These are phyloP conservation scores for Lipomyces mesembrius DNA, from an alignment of 805 yeast species.

Conservation along the genomic window DNA sequence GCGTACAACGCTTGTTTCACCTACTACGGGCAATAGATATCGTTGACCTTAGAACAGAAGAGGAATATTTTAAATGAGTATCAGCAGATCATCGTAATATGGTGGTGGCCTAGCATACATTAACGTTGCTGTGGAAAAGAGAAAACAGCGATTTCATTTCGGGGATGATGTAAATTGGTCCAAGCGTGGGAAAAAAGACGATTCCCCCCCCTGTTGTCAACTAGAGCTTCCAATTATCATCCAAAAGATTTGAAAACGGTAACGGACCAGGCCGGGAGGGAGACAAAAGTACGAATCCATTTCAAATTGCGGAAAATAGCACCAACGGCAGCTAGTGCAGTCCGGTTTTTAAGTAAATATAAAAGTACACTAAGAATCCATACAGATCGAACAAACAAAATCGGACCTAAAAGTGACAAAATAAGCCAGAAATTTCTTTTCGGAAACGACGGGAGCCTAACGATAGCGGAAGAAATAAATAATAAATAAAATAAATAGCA, in stretches of 20 bases:
- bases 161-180: not conserved
- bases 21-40: too few relatives aligned
- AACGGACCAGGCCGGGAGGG: not conserved
- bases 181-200: not conserved
- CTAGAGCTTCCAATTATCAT: not conserved
- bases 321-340: not conserved
- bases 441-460: not conserved
- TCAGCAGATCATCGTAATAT: too few relatives aligned
- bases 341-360: not conserved
- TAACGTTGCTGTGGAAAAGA: too few relatives aligned
- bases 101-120: too few relatives aligned
- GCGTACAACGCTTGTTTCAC: too few relatives aligned
- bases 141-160: too few relatives aligned
- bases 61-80: too few relatives aligned
- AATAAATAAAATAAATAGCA: too few relatives aligned
- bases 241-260: not conserved
- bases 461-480: not conserved
- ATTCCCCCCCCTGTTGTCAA: not conserved
- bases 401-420: not conserved
- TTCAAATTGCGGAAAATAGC: not conserved
- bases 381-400: slow-evolving; percentile 6
- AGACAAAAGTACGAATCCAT: not conserved
- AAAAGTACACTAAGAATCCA: not conserved
- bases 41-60: too few relatives aligned
- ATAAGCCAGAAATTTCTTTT: not conserved